Evolutionary conservation across 192 early-diverging fungal species (phyloP), one percentile per base, ranked within the genome.

Genomic region (Rhizophagus clarus): DNA sequence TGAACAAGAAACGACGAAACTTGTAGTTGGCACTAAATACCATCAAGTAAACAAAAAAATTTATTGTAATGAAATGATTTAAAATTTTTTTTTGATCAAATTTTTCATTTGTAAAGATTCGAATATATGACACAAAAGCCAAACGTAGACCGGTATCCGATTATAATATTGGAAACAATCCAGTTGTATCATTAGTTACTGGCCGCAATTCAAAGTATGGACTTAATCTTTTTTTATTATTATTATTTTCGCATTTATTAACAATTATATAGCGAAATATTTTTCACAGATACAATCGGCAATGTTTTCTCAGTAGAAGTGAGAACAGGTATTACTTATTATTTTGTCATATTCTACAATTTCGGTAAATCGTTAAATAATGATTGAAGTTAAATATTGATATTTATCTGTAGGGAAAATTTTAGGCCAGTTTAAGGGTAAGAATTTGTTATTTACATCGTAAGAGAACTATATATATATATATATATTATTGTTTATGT

Each of bases 71-170:
- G 11, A 64, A 6, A 14, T 3, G 37, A 29, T 66, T n/a, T 11
- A 24, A 24, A 28, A 7, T 45, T 20, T 29, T 64, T 40, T n/a
- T 37, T 11, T 49, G 6, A 28, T 61, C 32, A 61, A 20, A 76
- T 69, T 32, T 62, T 45, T 40, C 26, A 15, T 81, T 86, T 82
- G 62, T 82, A 66, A 82, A 93, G 86, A 93, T 96, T 77, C 89
- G 97, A 63, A 82, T 96, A n/a, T 98, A 98, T 83, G 93, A 98
- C 80, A 88, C 88, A 3, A 91, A 87, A 81, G 84, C 83, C 10
- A 88, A 88, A 11, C 84, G 90, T 74, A 88, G 94, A 79, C 96
- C 97, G 0, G 85, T 92, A 9, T 82, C 93, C 5, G 85, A 91
- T 83, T 88, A 90, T 70, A 87, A 88, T 51, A 84, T 95, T 29